Conservation (phyloP, 2,329 filamentous ascomycete species). For the Tolypocladium tundrense region DNA sequence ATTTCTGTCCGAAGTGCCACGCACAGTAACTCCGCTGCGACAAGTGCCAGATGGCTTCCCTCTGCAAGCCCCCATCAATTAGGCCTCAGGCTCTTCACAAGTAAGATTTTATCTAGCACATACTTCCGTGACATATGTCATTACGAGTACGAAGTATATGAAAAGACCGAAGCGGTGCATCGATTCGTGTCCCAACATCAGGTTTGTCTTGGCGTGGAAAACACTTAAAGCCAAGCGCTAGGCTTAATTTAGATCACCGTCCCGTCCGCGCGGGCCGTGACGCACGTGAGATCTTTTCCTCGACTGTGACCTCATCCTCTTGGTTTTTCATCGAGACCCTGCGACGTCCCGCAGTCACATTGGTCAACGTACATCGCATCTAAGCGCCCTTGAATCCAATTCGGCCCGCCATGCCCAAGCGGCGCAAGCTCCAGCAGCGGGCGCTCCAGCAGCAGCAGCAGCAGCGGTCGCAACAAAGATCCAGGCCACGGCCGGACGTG, state of each 20-base stretch:
- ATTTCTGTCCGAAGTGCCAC: too few species aligned
- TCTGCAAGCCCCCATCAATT: too few species aligned
- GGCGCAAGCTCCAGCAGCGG: slow-evolving; percentile 6
- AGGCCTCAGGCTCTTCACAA: too few species aligned
- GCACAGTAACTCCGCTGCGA: too few species aligned
- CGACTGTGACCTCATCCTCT: background rate
- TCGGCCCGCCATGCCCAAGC: slow-evolving; percentile 7
- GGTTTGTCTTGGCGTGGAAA: background rate
- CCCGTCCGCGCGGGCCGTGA: background rate
- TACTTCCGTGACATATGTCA: too few species aligned
- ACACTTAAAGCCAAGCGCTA: background rate
- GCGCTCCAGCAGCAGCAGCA: slow-evolving; percentile 3
- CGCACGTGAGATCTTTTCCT: background rate
- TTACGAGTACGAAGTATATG: too few species aligned
- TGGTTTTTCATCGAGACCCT: background rate
- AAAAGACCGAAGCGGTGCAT: background rate
- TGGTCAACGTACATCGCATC: background rate
- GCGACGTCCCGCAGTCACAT: background rate
- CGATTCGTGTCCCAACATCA: background rate
- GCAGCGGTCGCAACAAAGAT: background rate
- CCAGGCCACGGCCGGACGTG: slow-evolving; percentile 9
- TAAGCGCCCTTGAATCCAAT: background rate
- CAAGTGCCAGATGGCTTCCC: too few species aligned
- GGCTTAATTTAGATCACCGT: background rate
- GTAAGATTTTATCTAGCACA: too few species aligned